Evolutionary conservation across 345 rosid species (phyloP), one percentile per base, ranked within the genome.

Genomic region (Conringia planisiliqua): DNA sequence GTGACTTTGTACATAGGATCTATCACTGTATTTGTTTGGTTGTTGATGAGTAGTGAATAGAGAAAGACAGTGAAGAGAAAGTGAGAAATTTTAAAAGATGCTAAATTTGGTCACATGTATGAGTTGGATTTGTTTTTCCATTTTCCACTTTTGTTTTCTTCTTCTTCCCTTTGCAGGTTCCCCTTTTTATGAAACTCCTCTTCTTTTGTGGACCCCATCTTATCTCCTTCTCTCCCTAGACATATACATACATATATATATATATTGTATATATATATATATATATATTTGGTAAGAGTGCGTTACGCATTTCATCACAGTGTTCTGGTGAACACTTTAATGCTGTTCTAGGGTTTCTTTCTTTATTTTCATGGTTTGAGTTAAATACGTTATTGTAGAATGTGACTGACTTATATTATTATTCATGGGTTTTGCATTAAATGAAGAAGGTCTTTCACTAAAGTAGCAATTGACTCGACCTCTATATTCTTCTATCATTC

Each of bases 391-490:
- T 35, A 66, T 64, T 58, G 54, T 50, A 70, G 71, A 59, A 71
- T 64, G 43, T 68, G 74, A 58, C 67, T 63, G 78, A 79, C 63
- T 69, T 71, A 4, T 71, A 57, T 66, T 22, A 51, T 29, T 73
- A 74, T 63, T 73, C 82, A 62, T 82, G 82, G 85, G 77, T 70
- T 66, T 80, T 66, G 79, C 88, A 82, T 74, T 83, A 73, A 79
- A 76, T 77, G 79, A 78, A 66, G 72, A 70, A 64, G 82, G 51
- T 77, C 60, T 85, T 82, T 85, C 86, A 80, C 78, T 63, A 74
- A 76, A 61, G 20, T 55, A 72, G 82, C 74, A 67, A 76, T 72
- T 56, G 72, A 80, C 74, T 75, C 72, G 20, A 64, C 73, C 42
- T 71, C 24, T 71, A 71, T 69, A 71, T 78, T 78, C 81, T 29